phyloP scores from a whole-genome alignment of 257 asterid species.

The Primulina tabacum region DNA sequence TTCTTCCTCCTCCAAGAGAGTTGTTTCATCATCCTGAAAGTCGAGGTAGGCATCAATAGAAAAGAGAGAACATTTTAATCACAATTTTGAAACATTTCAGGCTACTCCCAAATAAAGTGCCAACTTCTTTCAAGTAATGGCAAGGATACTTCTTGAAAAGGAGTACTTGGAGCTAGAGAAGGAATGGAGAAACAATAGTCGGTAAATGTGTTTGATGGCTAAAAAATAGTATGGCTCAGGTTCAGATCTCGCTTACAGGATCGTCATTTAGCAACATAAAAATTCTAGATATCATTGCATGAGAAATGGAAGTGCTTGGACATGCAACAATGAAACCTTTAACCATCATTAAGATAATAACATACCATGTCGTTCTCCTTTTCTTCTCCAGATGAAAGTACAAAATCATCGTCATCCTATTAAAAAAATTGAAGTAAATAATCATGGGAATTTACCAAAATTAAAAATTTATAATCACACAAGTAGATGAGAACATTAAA shows the following conservation, averaged over 20 bases:
- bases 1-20: constrained; percentile 88
- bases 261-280: constrained; percentile 7
- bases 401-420: constrained; percentile 88
- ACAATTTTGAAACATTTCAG: constrained; percentile 9
- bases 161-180: constrained; percentile 4
- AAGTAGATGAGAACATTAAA: constrained; percentile 24
- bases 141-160: constrained; percentile 14
- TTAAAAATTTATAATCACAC: constrained; percentile 9
- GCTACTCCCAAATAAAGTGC: constrained; percentile 9
- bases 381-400: constrained; percentile 62
- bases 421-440: constrained; percentile 16
- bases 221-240: constrained; percentile 13
- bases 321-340: constrained; percentile 5
- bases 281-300: constrained; percentile 2
- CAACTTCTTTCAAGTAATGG: constrained; percentile 12
- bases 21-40: constrained; percentile 90
- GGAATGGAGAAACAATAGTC: constrained; percentile 1
- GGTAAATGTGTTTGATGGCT: not conserved
- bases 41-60: constrained; percentile 22
- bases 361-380: constrained; percentile 58
- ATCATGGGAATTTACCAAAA: constrained; percentile 9
- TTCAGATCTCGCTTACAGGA: constrained; percentile 8
- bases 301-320: constrained; percentile 9
- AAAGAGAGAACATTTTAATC: constrained; percentile 4
- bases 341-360: constrained; percentile 16